These are phyloP conservation scores for Delonix regia DNA, from an alignment of 306 rosid species.

Conservation along the genomic window DNA sequence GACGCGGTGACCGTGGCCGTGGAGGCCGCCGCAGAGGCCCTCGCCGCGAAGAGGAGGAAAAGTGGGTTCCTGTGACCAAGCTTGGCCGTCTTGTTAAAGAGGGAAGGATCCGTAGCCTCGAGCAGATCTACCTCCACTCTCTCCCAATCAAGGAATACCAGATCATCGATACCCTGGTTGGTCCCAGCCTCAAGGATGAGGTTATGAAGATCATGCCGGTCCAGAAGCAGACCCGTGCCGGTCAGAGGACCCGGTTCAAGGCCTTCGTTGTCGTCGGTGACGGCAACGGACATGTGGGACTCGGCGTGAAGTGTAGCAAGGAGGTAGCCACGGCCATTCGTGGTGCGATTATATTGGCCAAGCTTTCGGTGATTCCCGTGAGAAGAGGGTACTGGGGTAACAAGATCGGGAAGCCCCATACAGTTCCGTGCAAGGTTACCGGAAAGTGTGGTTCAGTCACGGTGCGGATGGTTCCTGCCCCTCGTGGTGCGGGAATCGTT, in stretches of 20 bases:
- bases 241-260: constrained; percentile 28
- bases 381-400: constrained; percentile 73
- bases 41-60: constrained; percentile 15
- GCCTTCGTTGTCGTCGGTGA: constrained; percentile 48
- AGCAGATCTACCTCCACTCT: constrained; percentile 23
- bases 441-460: constrained; percentile 57
- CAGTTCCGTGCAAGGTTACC: constrained; percentile 75
- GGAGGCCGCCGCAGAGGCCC: constrained; percentile 18
- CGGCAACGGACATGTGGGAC: constrained; percentile 63
- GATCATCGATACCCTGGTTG: constrained; percentile 55
- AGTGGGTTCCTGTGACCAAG: constrained; percentile 21
- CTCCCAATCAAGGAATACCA: constrained; percentile 20
- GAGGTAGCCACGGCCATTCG: constrained; percentile 39
- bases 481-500: constrained; percentile 32
- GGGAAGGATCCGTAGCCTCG: constrained; percentile 7
- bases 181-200: constrained; percentile 68
- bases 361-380: constrained; percentile 65
- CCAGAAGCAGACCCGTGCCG: constrained; percentile 43
- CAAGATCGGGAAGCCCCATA: constrained; percentile 72
- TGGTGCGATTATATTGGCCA: neutral
- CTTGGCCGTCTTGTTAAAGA: constrained; percentile 22
- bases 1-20: constrained; percentile 22
- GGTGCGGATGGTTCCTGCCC: constrained; percentile 26
- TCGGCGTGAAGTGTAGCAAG: constrained; percentile 72
- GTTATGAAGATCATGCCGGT: constrained; percentile 81